These are phyloP conservation scores for Rhizopogon vulgaris DNA, from an alignment of 768 basidiomycete species.

Conservation along the genomic window DNA sequence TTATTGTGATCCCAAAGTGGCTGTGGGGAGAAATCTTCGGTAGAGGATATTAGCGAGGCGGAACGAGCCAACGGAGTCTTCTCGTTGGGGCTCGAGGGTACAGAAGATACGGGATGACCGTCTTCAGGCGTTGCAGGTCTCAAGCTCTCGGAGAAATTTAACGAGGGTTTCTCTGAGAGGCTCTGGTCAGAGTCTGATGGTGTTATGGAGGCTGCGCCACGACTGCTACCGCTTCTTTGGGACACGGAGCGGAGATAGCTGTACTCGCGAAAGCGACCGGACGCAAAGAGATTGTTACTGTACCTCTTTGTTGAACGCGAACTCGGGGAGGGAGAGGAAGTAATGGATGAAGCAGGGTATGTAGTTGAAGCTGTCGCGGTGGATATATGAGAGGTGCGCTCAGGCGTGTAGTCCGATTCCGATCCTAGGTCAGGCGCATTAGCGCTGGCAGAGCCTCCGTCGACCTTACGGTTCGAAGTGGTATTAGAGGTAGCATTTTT, in stretches of 20 bases:
- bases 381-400: constrained; percentile 28
- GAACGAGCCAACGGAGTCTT: constrained; percentile 35
- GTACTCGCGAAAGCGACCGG: constrained; percentile 73
- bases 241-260: constrained; percentile 57
- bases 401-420: constrained; percentile 27
- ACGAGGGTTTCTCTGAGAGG: constrained; percentile 38
- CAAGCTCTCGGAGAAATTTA: constrained; percentile 40
- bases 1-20: constrained; percentile 9
- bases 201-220: constrained; percentile 35
- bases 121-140: constrained; percentile 54
- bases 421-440: constrained; percentile 10
- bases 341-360: constrained; percentile 34
- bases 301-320: constrained; percentile 60
- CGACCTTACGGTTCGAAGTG: constrained; percentile 9
- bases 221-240: constrained; percentile 35
- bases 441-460: constrained; percentile 12
- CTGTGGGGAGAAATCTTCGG: constrained; percentile 21
- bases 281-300: constrained; percentile 84
- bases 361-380: constrained; percentile 32
- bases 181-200: constrained; percentile 40
- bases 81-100: constrained; percentile 38
- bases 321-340: constrained; percentile 29
- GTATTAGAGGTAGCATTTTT: constrained; percentile 20
- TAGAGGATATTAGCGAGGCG: constrained; percentile 33
- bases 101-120: constrained; percentile 32